Base-by-base conservation (phyloP, 2,329 filamentous ascomycete species). In the Neofusicoccum cordaticola region DNA sequence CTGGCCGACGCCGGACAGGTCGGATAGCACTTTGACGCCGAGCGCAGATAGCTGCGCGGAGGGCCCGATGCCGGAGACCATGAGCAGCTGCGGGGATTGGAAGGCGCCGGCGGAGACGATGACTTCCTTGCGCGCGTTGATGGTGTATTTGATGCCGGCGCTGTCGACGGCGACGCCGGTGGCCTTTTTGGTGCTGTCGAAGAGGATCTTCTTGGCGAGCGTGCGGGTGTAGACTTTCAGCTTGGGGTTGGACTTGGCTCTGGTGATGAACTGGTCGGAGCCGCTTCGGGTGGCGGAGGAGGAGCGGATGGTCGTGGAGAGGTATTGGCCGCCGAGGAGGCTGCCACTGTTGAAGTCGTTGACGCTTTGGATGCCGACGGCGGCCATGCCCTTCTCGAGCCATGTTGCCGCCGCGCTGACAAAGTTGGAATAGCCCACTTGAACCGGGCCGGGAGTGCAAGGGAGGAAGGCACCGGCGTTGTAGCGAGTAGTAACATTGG, bases 31-130 rank as follows among this genome's bases (percentile, higher is more conserved):
- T 6, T 64, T 39, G 35, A 75, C 75, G 12, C 65, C 64, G 45
- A 65, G 63, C 13, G 67, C 47, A 4, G 67, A 8, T 0, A 75
- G 68, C 1, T 66, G 64, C 1, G 58, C 66, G 0, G 48, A 61
- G 11, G 71, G 71, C 4, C 78, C 77, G 22, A 79, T 69, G 6
- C 77, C 78, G 12, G 74, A 78, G 0, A 79, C 65, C 71, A 78
- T 75, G 68, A 72, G 71, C 0, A 75, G 69, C 61, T 81, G 79
- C 0, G 79, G 80, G 1, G 76, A 79, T 42, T 79, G 77, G 65
- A 80, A 80, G 1, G 74, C 72, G 19, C 80, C 80, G 0, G 78
- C 79, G 0, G 79, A 79, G 0, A 82, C 63, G 31, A 83, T 79
- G 27, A 82, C 77, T 67, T 82, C 80, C 45, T 78, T 77, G 12